Base-by-base conservation (phyloP, 345 rosid species). In the Corchorus olitorius region DNA sequence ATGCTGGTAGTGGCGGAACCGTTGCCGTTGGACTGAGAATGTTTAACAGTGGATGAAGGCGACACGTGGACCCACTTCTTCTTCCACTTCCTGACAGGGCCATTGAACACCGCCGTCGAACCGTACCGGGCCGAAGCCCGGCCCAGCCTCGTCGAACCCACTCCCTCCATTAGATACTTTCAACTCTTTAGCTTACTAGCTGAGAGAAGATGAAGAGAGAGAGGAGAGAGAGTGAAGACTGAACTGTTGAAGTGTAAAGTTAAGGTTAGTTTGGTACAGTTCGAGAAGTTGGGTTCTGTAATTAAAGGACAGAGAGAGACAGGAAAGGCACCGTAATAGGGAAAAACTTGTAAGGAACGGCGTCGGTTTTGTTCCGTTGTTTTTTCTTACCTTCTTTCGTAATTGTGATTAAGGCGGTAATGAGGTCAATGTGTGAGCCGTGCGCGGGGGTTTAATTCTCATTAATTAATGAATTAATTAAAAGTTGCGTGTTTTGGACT, bases 61-160 rank as follows among this genome's bases (percentile, higher is more conserved):
- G 92, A 79, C 70, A 96, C 93, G 83, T 94, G 94, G 82, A 96
- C 97, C 99, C 99, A 96, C 86, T 87, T 92, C 90, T 89, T 92
- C 93, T 89, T 96, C 99, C 99, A 93, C 87, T 86, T 92, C 83
- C 98, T 87, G 19, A 96, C 99, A 12, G 94, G 97, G 10, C 99
- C 97, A 77, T 83, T 93, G 78, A 96, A 91, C 64, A 92, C 94
- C 33, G 91, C 90, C 73, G 91, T 76, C 49, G 97, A 87, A 63
- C 94, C 92, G 85, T 88, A 92, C 71, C 97, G 84, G 55, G 97
- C 88, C 5, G 98, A 92, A 7, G 93, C 87, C 33, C 99, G 91
- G 80, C 97, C 92, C 70, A 93, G 76, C 77, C 97, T 84, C 53
- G 74, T 66, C 33, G 97, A 90, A 65, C 98, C 99, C 63, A 88